Base-by-base conservation (phyloP, 371 early-diverging fungal species). In the Dinochytrium kinnereticum region DNA sequence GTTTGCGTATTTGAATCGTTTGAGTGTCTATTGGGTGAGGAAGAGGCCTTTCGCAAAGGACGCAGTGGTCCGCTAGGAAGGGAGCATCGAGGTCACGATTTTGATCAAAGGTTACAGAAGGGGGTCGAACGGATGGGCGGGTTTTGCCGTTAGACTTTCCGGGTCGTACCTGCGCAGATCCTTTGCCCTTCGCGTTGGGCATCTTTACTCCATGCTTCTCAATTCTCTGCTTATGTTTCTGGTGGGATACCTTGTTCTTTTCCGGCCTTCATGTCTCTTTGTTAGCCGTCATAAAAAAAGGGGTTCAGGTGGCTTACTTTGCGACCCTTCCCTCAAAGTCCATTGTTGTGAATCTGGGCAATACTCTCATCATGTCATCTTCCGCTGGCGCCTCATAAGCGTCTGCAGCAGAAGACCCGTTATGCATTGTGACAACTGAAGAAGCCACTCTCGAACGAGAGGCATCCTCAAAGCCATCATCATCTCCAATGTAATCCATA, bases 1-100 rank as follows among this genome's bases (percentile, higher is more conserved):
- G 66, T 15, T 37, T 39, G 17, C 59, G 26, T 33, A 79, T 68
- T 31, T 69, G 72, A 57, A 79, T 40, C 39, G 76, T 72, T 37
- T 70, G 69, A 10, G 71, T 39, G 15, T 72, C 76, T 33, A 76
- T 1, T 1, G 78, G 78, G 26, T 44, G 36, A 1, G 76, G 76
- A 3, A 79, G 53, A 7, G 70, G 67, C 2, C 33, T 19, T 15
- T 70, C 70, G 57, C 79, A 79, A 30, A 78, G 51, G 10, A 66
- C 40, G 50, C 78, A 78, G 10, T 13, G 7, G 26, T 59, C 59
- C 15, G 70, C 17, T 31, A 36, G 10, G 24, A 55, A 30, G 57
- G 26, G 24, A 13, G 10, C 21, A 13, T 44, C 21, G 49, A 13
- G 49, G 21, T 44, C 10, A 13, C 49, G 21, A 44, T 44, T 44